Base-by-base conservation (phyloP, 2,329 filamentous ascomycete species). In the Fusarium dimerum region DNA sequence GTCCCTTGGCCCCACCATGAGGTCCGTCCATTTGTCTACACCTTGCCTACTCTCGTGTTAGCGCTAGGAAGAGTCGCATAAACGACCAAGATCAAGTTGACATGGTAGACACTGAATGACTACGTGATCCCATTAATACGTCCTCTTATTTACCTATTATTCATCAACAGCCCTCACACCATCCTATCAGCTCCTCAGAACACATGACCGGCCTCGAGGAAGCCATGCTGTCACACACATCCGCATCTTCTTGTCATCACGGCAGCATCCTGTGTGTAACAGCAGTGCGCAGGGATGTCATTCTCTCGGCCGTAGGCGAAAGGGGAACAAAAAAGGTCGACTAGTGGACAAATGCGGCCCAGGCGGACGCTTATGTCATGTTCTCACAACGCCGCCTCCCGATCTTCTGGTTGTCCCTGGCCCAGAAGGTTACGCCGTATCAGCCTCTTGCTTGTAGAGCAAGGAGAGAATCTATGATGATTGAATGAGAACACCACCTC, bases 221-320 rank as follows among this genome's bases (percentile, higher is more conserved):
- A 26, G 32, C 43, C 43, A 43, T 47, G 47, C 20, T 45, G 45
- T 53, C 45, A 50, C 40, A 50, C 57, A 52, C 49, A 55, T 48
- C 50, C 57, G 58, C 49, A 55, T 50, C 43, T 42, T 32, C 41
- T 29, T 13, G 30, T 45, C 48, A 50, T 60, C 48, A 55, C 48
- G 43, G 52, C 49, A 60, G 32, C 51, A 44, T 52, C 48, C 46
- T 45, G 46, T 54, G 54, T 63, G 62, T 56, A 57, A 61, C 61
- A 55, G 51, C 51, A 57, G 61, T 48, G 42, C 16, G 54, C 51
- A 61, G 49, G 59, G 59, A 55, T 65, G 45, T 20, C 20, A 29
- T 50, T 32, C 49, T 40, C 55, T 50, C 58, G 57, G 56, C 44
- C 55, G 47, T 59, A 64, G 54, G 55, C 41, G 43, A 61, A 46